Percentiles rank a stretch among this genome's conserved stretches.
Conservation (phyloP, 2,329 filamentous ascomycete genomes). For the Rhytidhysteron rufulum region DNA sequence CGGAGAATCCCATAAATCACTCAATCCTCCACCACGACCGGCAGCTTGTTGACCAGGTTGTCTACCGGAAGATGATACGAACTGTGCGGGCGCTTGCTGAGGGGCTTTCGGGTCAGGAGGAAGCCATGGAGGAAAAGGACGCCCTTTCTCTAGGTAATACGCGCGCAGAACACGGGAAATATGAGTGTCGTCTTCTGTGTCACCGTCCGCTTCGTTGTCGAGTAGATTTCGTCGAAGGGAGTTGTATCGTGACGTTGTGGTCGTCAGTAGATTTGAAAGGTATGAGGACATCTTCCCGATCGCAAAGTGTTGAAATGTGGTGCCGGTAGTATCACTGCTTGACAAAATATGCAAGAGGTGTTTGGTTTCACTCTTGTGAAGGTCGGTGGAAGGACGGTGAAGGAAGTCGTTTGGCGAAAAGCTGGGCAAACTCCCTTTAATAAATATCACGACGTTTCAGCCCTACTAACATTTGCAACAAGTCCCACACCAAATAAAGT, state of each 20-base stretch:
- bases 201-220: conserved; percentile 54
- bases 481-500: too few relatives aligned
- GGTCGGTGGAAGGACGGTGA: neutral
- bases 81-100: conserved; percentile 41
- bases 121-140: conserved; percentile 79
- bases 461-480: neutral
- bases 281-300: conserved; percentile 57
- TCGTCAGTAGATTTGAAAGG: conserved; percentile 67
- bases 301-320: too few relatives aligned
- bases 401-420: neutral
- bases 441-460: neutral
- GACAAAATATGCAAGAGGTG: neutral
- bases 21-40: conserved; percentile 45
- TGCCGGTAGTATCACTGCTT: too few relatives aligned
- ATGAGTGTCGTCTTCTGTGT: conserved; percentile 81
- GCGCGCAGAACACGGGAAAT: conserved; percentile 87
- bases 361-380: neutral
- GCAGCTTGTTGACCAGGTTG: conserved; percentile 22
- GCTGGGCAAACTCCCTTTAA: neutral
- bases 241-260: conserved; percentile 55
- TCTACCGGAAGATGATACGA: conserved; percentile 45
- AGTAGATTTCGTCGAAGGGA: conserved; percentile 63
- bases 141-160: conserved; percentile 88
- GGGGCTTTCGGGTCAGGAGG: conserved; percentile 76
- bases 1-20: conserved; percentile 57